Percentiles rank a stretch among this genome's conserved stretches.
Evolutionary conservation across 805 yeast genomes (phyloP).

Genomic region (Barnettozyma sucrosica): DNA sequence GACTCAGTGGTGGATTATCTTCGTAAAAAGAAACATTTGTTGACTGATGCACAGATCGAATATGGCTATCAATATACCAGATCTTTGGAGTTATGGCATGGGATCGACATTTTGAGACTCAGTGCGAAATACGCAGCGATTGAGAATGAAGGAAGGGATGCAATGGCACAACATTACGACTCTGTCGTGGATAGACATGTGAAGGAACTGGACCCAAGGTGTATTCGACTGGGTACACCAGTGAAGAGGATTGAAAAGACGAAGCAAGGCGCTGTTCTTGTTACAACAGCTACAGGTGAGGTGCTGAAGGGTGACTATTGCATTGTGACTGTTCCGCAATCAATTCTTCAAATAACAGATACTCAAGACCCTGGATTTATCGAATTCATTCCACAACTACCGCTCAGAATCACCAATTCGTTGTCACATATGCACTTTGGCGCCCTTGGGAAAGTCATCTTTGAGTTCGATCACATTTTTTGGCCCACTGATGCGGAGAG

Average conservation of each 20-base stretch:
- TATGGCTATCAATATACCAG: slow-evolving; percentile 49
- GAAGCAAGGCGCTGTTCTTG: slow-evolving; percentile 16
- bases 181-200: slow-evolving; percentile 42
- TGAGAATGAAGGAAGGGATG: slow-evolving; percentile 73
- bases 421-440: slow-evolving; percentile 53
- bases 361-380: slow-evolving; percentile 38
- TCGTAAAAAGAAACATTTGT: slow-evolving; percentile 36
- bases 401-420: slow-evolving; percentile 37
- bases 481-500: slow-evolving; percentile 56
- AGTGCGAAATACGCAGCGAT: slow-evolving; percentile 67
- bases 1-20: slow-evolving; percentile 45
- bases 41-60: slow-evolving; percentile 46
- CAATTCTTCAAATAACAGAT: slow-evolving; percentile 45
- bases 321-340: slow-evolving; percentile 74
- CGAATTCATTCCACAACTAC: slow-evolving; percentile 51
- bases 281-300: slow-evolving; percentile 28
- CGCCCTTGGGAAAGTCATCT: slow-evolving; percentile 63
- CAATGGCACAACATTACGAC: slow-evolving; percentile 55
- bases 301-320: slow-evolving; percentile 44
- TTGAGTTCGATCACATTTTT: slow-evolving; percentile 58
- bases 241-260: slow-evolving; percentile 32
- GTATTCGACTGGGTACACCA: slow-evolving; percentile 36
- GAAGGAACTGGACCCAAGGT: slow-evolving; percentile 32
- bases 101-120: slow-evolving; percentile 57
- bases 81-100: slow-evolving; percentile 73